These are phyloP conservation scores for Boletus pseudo-olivaceus DNA, from an alignment of 768 basidiomycete species.

Conservation along the genomic window DNA sequence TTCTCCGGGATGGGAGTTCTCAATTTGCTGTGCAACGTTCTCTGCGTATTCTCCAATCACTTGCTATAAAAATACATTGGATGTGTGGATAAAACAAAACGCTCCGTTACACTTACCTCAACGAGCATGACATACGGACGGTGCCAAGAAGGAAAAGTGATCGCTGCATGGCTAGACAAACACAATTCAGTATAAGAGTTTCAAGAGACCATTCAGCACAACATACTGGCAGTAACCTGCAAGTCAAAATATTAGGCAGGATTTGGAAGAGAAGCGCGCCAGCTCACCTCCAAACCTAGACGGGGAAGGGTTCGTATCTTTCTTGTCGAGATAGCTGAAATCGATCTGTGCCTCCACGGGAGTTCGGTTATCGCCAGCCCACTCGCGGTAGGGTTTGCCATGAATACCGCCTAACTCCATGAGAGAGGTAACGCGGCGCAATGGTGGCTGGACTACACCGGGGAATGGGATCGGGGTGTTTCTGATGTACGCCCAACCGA, in stretches of 20 bases:
- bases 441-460: conserved; percentile 13
- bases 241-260: neutral
- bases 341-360: conserved; percentile 12
- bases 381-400: conserved; percentile 25
- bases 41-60: conserved; percentile 24
- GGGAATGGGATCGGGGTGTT: conserved; percentile 9
- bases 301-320: conserved; percentile 26
- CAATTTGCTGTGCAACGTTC: conserved; percentile 24
- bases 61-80: conserved; percentile 18
- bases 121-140: conserved; percentile 29
- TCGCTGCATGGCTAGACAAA: conserved; percentile 15
- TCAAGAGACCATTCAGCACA: neutral
- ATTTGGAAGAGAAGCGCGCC: neutral
- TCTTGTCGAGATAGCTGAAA: conserved; percentile 19
- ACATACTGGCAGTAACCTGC: conserved; percentile 30
- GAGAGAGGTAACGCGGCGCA: conserved; percentile 3
- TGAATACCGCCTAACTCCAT: conserved; percentile 26
- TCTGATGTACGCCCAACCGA: conserved; percentile 18
- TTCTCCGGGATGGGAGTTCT: conserved; percentile 17
- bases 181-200: neutral
- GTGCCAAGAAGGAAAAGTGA: conserved; percentile 26
- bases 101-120: conserved; percentile 12
- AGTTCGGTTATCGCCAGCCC: conserved; percentile 20
- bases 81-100: neutral
- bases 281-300: conserved; percentile 25